Conservation (phyloP, 2,329 filamentous ascomycete genomes). For the Xylariaceae sp. region DNA sequence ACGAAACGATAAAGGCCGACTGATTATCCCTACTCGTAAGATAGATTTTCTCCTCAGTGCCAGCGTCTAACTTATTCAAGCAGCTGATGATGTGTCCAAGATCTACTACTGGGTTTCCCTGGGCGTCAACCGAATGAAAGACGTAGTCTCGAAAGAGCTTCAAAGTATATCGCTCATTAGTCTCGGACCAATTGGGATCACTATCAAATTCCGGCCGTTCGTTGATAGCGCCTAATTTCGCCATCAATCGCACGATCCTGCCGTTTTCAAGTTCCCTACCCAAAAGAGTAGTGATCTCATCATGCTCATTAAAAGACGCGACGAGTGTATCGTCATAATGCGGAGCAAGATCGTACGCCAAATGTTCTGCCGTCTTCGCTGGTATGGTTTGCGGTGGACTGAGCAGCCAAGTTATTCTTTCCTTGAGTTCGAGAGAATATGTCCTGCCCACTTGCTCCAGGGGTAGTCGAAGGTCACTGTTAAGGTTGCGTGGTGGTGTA, state of each 20-base stretch:
- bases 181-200: slow-evolving; percentile 83
- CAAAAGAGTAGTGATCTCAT: slow-evolving; percentile 73
- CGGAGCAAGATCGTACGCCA: slow-evolving; percentile 76
- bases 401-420: slow-evolving; percentile 81
- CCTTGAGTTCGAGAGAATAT: slow-evolving; percentile 78
- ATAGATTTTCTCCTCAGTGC: slow-evolving; percentile 81
- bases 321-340: slow-evolving; percentile 79
- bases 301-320: slow-evolving; percentile 75
- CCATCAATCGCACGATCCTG: slow-evolving; percentile 75
- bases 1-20: slow-evolving; percentile 84
- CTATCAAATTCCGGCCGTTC: slow-evolving; percentile 85
- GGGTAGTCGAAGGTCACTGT: slow-evolving; percentile 66
- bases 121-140: slow-evolving; percentile 90
- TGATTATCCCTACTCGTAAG: slow-evolving; percentile 90
- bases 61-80: slow-evolving; percentile 91
- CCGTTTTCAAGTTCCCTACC: slow-evolving; percentile 87
- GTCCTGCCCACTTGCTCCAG: slow-evolving; percentile 76
- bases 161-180: slow-evolving; percentile 86
- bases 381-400: slow-evolving; percentile 59
- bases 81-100: slow-evolving; percentile 85
- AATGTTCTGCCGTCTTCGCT: slow-evolving; percentile 75
- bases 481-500: slow-evolving; percentile 52
- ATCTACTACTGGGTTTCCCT: slow-evolving; percentile 81
- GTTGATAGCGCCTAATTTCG: slow-evolving; percentile 85
- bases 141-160: slow-evolving; percentile 97